A percentile compares a stretch with the other conserved stretches of the same genome.
Conservation (phyloP, 2,329 filamentous ascomycete species). For the Beauveria bassiana region DNA sequence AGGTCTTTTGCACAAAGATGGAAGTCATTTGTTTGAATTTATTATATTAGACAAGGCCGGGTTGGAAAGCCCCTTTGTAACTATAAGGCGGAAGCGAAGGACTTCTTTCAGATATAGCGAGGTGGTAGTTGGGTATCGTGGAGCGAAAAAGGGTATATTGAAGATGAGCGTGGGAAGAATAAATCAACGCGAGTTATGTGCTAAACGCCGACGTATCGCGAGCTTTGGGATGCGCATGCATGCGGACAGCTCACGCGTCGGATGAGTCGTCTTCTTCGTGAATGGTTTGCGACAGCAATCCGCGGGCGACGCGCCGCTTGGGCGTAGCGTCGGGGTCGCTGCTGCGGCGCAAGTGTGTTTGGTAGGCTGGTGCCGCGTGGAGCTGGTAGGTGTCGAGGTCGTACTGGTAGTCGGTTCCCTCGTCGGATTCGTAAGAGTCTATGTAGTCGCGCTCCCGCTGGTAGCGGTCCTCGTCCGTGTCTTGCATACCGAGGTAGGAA, state of each 20-base stretch:
- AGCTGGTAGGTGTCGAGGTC: conserved; percentile 12
- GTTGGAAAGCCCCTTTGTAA: neutral
- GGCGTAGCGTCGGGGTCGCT: conserved; percentile 29
- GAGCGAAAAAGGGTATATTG: neutral
- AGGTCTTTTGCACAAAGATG: neutral
- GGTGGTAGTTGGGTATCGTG: conserved; percentile 1
- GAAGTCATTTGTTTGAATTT: neutral
- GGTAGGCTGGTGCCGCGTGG: conserved; percentile 17
- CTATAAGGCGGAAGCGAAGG: neutral
- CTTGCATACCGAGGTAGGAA: conserved; percentile 38
- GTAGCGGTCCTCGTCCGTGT: conserved; percentile 15
- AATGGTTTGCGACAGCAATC: conserved; percentile 58
- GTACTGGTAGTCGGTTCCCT: conserved; percentile 2
- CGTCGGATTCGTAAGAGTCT: conserved; percentile 7
- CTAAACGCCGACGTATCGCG: too few species aligned
- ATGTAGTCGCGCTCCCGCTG: neutral
- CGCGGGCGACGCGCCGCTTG: conserved; percentile 34
- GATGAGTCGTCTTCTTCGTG: conserved; percentile 63
- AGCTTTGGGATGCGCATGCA: neutral
- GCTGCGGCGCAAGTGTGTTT: conserved; percentile 1
- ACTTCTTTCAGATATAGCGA: neutral
- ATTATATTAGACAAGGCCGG: neutral
- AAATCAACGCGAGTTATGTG: neutral
- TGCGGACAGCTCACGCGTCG: conserved; percentile 19
- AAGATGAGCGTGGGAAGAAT: neutral